Conservation (phyloP, 805 yeast species). For the Wickerhamiella slavikovae region DNA sequence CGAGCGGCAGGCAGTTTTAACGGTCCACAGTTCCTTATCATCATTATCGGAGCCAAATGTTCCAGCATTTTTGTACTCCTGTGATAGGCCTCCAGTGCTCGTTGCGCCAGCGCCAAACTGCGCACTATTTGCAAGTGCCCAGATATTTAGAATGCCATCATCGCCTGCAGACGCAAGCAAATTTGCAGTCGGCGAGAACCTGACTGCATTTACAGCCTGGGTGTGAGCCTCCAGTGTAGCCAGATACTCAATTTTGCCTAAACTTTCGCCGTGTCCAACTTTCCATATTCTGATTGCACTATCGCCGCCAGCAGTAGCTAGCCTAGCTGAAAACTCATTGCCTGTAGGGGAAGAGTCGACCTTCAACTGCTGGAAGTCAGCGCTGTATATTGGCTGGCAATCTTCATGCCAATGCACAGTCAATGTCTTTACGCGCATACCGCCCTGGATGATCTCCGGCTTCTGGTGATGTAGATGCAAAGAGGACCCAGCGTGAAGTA, state of each 20-base stretch:
- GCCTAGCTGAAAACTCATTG: constrained; percentile 18
- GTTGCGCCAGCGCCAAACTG: too few species aligned
- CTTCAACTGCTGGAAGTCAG: constrained; percentile 19
- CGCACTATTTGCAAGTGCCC: constrained; percentile 28
- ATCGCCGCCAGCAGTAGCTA: constrained; percentile 91
- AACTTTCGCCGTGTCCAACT: constrained; percentile 17
- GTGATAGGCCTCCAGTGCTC: constrained; percentile 28
- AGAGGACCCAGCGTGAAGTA: too few species aligned
- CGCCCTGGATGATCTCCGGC: too few species aligned
- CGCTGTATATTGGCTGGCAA: constrained; percentile 22
- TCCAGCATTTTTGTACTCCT: constrained; percentile 36
- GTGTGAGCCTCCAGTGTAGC: constrained; percentile 74
- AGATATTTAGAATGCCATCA: constrained; percentile 71
- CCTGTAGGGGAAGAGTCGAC: constrained; percentile 4
- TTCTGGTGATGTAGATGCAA: too few species aligned
- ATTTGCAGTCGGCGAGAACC: constrained; percentile 56
- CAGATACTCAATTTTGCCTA: constrained; percentile 38
- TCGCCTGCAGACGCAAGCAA: constrained; percentile 82
- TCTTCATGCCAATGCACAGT: constrained; percentile 25
- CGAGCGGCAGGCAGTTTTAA: constrained; percentile 25
- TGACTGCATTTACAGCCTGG: constrained; percentile 81
- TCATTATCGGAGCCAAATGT: constrained; percentile 27
- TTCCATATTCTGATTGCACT: constrained; percentile 48
- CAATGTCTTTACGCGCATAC: constrained; percentile 19
- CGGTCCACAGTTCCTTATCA: constrained; percentile 54